Conservation (phyloP, 495 filamentous ascomycete species). For the Massariosphaeria phaeospora region DNA sequence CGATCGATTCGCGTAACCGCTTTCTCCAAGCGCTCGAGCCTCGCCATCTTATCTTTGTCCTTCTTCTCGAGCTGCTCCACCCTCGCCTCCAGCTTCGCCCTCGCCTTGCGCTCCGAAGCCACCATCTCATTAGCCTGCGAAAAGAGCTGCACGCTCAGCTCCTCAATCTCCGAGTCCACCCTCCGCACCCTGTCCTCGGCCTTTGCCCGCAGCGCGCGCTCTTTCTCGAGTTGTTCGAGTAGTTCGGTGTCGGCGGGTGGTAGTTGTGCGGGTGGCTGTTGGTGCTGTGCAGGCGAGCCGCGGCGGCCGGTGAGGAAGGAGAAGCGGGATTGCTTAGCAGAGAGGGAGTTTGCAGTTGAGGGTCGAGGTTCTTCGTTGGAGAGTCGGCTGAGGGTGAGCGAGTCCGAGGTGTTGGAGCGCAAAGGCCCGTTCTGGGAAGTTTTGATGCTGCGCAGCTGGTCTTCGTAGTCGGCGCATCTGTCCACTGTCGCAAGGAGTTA, state of each 20-base stretch:
- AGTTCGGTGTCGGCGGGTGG: slow-evolving; percentile 49
- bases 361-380: slow-evolving; percentile 38
- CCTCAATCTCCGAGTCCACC: slow-evolving; percentile 78
- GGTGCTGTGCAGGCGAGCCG: slow-evolving; percentile 19
- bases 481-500: slow-evolving; percentile 47
- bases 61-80: slow-evolving; percentile 61
- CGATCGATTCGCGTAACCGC: slow-evolving; percentile 54
- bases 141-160: slow-evolving; percentile 80
- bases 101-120: slow-evolving; percentile 73
- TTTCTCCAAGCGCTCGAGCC: slow-evolving; percentile 57
- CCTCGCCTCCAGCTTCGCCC: slow-evolving; percentile 71
- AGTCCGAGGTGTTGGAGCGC: slow-evolving; percentile 16
- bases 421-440: slow-evolving; percentile 31
- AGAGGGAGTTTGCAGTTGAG: slow-evolving; percentile 40
- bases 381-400: slow-evolving; percentile 28
- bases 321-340: slow-evolving; percentile 49
- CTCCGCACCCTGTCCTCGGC: slow-evolving; percentile 71
- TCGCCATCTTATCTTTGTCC: slow-evolving; percentile 70
- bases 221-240: slow-evolving; percentile 63
- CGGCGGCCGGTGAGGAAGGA: slow-evolving; percentile 41
- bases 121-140: slow-evolving; percentile 98
- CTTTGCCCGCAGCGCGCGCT: slow-evolving; percentile 62
- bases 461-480: slow-evolving; percentile 92
- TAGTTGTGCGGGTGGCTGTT: slow-evolving; percentile 29
- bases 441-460: slow-evolving; percentile 68